Evolutionary conservation across 2,329 filamentous ascomycete species (phyloP).

Genomic region (Pseudogymnoascus sp.): DNA sequence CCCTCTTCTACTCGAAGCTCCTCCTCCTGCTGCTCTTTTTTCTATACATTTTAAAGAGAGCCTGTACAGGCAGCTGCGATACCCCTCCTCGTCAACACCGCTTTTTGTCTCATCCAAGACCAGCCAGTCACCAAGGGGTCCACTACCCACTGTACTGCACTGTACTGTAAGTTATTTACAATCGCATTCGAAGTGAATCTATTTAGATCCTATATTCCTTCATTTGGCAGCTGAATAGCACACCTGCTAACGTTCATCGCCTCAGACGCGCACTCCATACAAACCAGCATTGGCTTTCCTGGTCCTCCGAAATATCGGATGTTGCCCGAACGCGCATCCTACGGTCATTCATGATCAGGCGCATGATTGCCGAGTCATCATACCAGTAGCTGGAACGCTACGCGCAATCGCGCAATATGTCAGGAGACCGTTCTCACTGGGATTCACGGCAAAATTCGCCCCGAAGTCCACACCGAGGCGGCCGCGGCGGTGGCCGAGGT

Average conservation of each 20-base stretch:
- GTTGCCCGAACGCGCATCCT: neutral
- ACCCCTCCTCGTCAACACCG: neutral
- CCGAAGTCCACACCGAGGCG: neutral
- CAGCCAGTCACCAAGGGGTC: neutral
- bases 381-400: slow-evolving; percentile 2
- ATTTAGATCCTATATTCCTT: neutral
- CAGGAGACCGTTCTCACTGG: neutral
- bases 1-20: neutral
- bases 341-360: neutral
- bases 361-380: neutral
- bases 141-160: neutral
- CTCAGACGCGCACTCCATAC: neutral
- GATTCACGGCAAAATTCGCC: neutral
- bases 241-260: neutral
- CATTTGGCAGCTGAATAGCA: neutral
- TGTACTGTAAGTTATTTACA: neutral
- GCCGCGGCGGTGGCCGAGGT: neutral
- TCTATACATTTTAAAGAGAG: neutral
- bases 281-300: neutral
- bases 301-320: neutral
- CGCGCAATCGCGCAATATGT: neutral
- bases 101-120: neutral
- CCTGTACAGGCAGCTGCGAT: neutral
- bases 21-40: neutral
- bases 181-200: neutral